Evolutionary conservation across 1,284 basidiomycete genomes (phyloP), one percentile per base, ranked within the genome.

Genomic region (Ceratobasidium sp.): DNA sequence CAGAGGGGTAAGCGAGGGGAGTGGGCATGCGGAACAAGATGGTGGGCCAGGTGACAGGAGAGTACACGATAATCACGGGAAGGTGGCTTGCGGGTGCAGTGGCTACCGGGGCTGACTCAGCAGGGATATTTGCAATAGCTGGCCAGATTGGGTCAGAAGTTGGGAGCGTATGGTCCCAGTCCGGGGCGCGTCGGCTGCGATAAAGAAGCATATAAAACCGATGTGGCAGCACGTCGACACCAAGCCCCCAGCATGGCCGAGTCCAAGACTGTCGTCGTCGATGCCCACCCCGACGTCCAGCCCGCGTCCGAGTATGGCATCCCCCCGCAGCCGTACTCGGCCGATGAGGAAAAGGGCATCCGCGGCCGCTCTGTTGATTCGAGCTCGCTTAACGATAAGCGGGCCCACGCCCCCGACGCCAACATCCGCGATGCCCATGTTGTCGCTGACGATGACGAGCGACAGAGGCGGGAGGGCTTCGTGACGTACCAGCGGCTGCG

Each of bases 401-500:
- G 56, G 7, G 54, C 51, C 19, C 61, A 46, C 29, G 61, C n/a
- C 0, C 19, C 61, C 34, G 59, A 61, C 11, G 61, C 61, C 29
- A 29, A 58, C 8, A 14, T 49, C 16, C 41, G 46, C n/a, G 63
- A 48, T 7, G 31, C 41, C 14, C 66, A 69, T 29, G 66, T 46
- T 3, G 24, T 63, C 27, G 39, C 39, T 7, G 66, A 59, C 41
- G 51, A 59, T 5, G 56, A 72, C 41, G 68, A 72, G 68, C 54
- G 56, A 8, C 39, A 29, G 4, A 37, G 54, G 24, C 41, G 37
- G 22, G 43, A 19, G 43, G 56, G 68, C 22, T 27, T 39, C 19
- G 29, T 27, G 7, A 34, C 13, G 22, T 81, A 81, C 74, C 76
- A 76, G 76, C 81, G 79, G 73, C 74, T 81, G 64, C 82, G 85